A percentile compares a stretch with the other conserved stretches of the same genome.
phyloP scores from a whole-genome alignment of 768 basidiomycete species.

The Leccinum aurantiacum region DNA sequence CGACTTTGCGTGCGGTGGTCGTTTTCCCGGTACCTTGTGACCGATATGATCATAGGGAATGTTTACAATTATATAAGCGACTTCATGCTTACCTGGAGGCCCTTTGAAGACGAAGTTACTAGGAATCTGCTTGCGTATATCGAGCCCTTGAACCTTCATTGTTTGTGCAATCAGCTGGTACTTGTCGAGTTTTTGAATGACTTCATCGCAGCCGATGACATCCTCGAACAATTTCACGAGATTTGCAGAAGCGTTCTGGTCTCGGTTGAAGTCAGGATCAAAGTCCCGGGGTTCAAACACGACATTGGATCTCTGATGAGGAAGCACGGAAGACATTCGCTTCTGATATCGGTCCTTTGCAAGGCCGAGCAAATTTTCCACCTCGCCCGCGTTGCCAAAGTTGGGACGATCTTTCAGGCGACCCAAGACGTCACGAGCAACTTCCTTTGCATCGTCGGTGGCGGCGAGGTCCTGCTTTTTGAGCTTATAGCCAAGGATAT shows the following conservation, averaged over 20 bases:
- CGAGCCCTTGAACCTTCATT: conserved; percentile 41
- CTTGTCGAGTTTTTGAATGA: conserved; percentile 46
- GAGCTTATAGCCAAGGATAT: conserved; percentile 57
- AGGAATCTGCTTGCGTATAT: conserved; percentile 54
- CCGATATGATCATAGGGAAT: not conserved
- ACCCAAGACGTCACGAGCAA: conserved; percentile 49
- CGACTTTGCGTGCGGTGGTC: conserved; percentile 60
- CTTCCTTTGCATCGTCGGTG: conserved; percentile 53
- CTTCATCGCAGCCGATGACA: conserved; percentile 57
- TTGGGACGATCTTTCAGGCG: conserved; percentile 46
- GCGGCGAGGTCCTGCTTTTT: conserved; percentile 56
- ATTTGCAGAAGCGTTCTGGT: conserved; percentile 46
- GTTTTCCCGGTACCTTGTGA: conserved; percentile 61
- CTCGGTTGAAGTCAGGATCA: conserved; percentile 60
- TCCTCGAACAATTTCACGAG: conserved; percentile 60
- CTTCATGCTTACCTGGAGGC: conserved; percentile 52
- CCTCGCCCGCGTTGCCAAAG: conserved; percentile 66
- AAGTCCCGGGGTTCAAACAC: conserved; percentile 52
- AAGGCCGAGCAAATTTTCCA: conserved; percentile 55
- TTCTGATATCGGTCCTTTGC: conserved; percentile 50
- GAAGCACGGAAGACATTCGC: conserved; percentile 33
- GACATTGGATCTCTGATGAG: conserved; percentile 23
- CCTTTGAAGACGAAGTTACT: conserved; percentile 72
- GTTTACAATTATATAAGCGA: too few species aligned
- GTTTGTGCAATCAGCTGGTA: conserved; percentile 52